phyloP scores from a whole-genome alignment of 2,329 filamentous ascomycete species.

The Microcyclospora pomicola region DNA sequence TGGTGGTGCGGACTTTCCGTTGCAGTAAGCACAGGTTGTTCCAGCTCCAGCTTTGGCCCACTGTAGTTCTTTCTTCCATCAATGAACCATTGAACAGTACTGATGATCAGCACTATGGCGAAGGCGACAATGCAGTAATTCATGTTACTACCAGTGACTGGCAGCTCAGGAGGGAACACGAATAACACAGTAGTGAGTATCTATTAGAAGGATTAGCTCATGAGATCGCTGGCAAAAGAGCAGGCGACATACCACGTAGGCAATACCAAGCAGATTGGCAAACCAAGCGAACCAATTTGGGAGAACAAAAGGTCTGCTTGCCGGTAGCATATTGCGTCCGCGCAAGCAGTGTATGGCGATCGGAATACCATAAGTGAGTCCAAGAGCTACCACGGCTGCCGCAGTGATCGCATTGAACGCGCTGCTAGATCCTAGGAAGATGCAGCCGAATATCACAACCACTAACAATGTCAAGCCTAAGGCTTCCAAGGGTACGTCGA shows the following conservation, averaged over 20 bases:
- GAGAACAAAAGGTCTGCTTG: conserved; percentile 41
- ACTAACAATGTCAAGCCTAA: conserved; percentile 20
- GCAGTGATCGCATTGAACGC: conserved; percentile 26
- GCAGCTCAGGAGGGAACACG: conserved; percentile 55
- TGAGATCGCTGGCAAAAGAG: too few species aligned
- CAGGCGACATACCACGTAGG: conserved; percentile 35
- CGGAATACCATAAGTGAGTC: conserved; percentile 61
- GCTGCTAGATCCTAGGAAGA: conserved; percentile 24
- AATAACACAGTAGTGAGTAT: conserved; percentile 61
- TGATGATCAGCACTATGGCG: conserved; percentile 43
- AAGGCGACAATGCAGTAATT: conserved; percentile 48
- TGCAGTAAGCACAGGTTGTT: conserved; percentile 12
- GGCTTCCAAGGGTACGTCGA: conserved; percentile 23
- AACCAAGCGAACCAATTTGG: conserved; percentile 44
- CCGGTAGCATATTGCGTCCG: conserved; percentile 50
- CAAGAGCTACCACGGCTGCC: conserved; percentile 53
- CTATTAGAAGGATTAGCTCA: too few species aligned
- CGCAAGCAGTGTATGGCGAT: conserved; percentile 55
- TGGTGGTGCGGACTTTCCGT: background rate
- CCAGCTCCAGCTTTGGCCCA: conserved; percentile 29
- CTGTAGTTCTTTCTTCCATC: conserved; percentile 49
- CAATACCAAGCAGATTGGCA: conserved; percentile 46
- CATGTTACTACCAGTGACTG: conserved; percentile 54
- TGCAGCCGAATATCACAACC: conserved; percentile 22
- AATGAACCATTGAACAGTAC: conserved; percentile 44